A percentile compares a stretch with the other conserved stretches of the same genome.
These are phyloP conservation scores for Cystobasidiaceae sp. DNA, from an alignment of 1,284 basidiomycete genomes.

Conservation along the genomic window DNA sequence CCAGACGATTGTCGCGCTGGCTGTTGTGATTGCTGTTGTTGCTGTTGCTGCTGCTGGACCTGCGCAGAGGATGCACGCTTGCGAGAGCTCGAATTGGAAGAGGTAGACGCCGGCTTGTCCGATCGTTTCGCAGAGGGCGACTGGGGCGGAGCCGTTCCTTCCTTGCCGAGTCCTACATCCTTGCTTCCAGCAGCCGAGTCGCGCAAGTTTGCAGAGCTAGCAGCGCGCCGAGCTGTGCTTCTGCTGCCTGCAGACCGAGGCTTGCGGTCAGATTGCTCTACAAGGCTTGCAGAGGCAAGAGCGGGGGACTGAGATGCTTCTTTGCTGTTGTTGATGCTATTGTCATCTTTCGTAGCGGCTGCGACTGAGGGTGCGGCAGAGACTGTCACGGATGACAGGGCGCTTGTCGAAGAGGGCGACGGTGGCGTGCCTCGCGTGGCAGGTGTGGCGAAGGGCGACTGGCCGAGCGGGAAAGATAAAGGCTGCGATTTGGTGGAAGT, in stretches of 20 bases:
- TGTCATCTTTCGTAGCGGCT: no score
- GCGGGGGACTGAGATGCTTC: background rate
- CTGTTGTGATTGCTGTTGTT: no score
- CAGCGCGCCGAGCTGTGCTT: background rate
- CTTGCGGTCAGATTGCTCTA: background rate
- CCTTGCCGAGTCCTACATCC: no score
- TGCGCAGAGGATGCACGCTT: background rate
- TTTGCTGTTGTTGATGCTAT: no score
- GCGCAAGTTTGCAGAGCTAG: background rate
- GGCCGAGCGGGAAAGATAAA: no score
- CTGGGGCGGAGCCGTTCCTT: background rate
- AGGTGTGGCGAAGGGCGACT: no score
- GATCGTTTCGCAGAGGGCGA: background rate
- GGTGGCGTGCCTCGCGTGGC: no score
- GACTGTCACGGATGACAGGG: background rate
- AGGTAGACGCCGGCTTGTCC: slow-evolving; percentile 21
- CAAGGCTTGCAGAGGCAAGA: background rate
- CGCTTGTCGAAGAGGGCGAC: no score
- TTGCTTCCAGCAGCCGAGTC: background rate
- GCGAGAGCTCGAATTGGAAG: background rate
- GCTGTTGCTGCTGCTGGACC: background rate
- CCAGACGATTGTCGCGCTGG: background rate
- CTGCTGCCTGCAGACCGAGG: slow-evolving; percentile 4
- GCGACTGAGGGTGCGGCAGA: background rate
- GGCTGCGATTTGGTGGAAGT: no score